Percentiles rank a stretch among this genome's conserved stretches.
Conservation (phyloP, 768 basidiomycete species). For the Boletus patriciae region DNA sequence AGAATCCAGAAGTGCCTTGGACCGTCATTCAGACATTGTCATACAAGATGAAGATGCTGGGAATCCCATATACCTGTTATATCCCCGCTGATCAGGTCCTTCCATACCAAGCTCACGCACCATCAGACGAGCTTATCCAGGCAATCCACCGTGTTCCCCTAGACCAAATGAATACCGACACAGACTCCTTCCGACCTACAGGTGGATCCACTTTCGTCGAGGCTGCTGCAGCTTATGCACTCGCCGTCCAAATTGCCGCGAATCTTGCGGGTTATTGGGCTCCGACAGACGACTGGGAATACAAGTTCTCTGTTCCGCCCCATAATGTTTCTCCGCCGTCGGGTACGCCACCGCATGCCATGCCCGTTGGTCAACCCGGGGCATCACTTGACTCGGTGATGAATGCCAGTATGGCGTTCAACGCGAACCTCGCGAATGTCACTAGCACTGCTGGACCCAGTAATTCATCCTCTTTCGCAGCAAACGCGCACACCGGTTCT, state of each 20-base stretch:
- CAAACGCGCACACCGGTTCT: conserved; percentile 1
- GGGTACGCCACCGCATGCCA: background rate
- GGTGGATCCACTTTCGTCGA: conserved; percentile 40
- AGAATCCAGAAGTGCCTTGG: conserved; percentile 46
- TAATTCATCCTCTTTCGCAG: background rate
- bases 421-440: conserved; percentile 31
- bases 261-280: conserved; percentile 65
- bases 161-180: conserved; percentile 44
- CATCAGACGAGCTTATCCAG: conserved; percentile 50
- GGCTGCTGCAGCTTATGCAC: conserved; percentile 61
- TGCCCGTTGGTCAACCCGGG: conserved; percentile 10
- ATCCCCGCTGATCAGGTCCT: conserved; percentile 60
- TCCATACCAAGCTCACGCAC: conserved; percentile 72
- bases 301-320: conserved; percentile 47
- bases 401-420: conserved; percentile 46
- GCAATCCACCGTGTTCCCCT: conserved; percentile 47
- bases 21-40: conserved; percentile 55
- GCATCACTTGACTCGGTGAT: conserved; percentile 46
- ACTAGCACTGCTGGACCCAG: conserved; percentile 5
- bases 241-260: conserved; percentile 72
- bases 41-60: conserved; percentile 71
- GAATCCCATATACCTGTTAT: conserved; percentile 47
- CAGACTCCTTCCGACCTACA: conserved; percentile 54
- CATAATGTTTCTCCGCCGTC: conserved; percentile 12
- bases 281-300: conserved; percentile 72